A percentile compares a stretch with the other conserved stretches of the same genome.
These are phyloP conservation scores for Cladobotryum mycophilum DNA, from an alignment of 2,329 filamentous ascomycete species.

Conservation along the genomic window DNA sequence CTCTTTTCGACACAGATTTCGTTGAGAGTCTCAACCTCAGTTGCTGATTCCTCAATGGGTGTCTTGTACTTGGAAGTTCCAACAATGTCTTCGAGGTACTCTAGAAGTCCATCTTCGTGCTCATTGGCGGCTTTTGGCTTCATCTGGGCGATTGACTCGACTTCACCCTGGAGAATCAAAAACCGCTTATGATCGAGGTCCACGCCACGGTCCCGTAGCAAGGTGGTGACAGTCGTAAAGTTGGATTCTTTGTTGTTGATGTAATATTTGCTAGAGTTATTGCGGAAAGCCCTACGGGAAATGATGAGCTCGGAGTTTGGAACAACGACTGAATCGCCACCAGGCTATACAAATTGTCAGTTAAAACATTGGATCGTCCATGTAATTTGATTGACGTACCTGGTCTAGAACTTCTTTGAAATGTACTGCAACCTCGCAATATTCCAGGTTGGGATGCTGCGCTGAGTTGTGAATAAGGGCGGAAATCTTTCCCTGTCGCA, in stretches of 20 bases:
- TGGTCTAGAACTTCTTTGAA: conserved; percentile 93
- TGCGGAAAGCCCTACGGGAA: conserved; percentile 90
- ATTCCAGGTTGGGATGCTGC: conserved; percentile 73
- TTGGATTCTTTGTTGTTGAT: conserved; percentile 86
- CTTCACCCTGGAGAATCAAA: conserved; percentile 92
- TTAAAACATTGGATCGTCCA: background rate
- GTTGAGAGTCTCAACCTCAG: conserved; percentile 86
- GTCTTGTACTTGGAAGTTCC: conserved; percentile 98
- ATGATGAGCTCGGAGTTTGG: conserved; percentile 81
- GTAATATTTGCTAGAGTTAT: conserved; percentile 97
- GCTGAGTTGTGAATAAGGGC: conserved; percentile 97
- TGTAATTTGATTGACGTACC: conserved; percentile 31
- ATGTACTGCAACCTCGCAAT: conserved; percentile 93
- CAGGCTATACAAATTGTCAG: conserved; percentile 45
- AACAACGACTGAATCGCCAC: conserved; percentile 67
- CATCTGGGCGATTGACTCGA: conserved; percentile 99
- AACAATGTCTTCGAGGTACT: conserved; percentile 98
- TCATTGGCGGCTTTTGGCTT: conserved; percentile 93
- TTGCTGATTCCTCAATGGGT: conserved; percentile 88
- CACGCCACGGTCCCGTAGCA: conserved; percentile 81
- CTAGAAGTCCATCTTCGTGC: conserved; percentile 90
- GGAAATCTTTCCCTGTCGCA: conserved; percentile 97
- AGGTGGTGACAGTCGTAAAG: conserved; percentile 83
- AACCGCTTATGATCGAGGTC: conserved; percentile 98
- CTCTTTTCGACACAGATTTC: conserved; percentile 95